Percentiles rank a stretch among this genome's conserved stretches.
Conservation (phyloP, 768 basidiomycete species). For the Russula sp. region DNA sequence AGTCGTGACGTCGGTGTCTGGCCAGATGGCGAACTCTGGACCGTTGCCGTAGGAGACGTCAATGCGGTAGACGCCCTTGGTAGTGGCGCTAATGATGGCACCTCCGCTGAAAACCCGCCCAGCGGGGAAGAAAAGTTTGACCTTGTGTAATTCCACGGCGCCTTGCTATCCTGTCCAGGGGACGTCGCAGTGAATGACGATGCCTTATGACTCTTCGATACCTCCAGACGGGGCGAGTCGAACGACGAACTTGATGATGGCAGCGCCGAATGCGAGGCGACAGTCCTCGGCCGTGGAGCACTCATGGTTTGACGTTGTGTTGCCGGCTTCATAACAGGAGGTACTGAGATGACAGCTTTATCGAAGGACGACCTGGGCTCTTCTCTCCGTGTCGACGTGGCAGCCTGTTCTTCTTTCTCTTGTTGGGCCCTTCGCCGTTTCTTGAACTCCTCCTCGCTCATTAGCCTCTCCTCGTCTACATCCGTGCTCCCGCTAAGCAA, state of each 20-base stretch:
- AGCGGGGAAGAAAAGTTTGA: conserved; percentile 44
- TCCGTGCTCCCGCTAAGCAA: conserved; percentile 51
- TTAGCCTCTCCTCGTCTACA: conserved; percentile 65
- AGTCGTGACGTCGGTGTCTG: conserved; percentile 30
- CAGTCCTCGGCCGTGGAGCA: conserved; percentile 26
- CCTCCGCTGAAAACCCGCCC: conserved; percentile 35
- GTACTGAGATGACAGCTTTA: conserved; percentile 25
- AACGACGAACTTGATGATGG: conserved; percentile 26
- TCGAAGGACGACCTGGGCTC: conserved; percentile 12
- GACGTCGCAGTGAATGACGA: conserved; percentile 24
- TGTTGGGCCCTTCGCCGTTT: conserved; percentile 37
- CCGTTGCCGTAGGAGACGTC: conserved; percentile 18
- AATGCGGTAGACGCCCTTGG: conserved; percentile 44
- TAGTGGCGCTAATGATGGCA: conserved; percentile 51
- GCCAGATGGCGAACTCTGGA: conserved; percentile 25
- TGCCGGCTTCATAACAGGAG: conserved; percentile 28
- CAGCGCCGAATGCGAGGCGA: conserved; percentile 23
- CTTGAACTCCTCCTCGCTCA: conserved; percentile 52
- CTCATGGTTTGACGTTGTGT: conserved; percentile 19
- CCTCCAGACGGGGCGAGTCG: conserved; percentile 25
- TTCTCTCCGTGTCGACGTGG: conserved; percentile 11
- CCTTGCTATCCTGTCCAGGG: conserved; percentile 32
- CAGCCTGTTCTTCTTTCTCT: conserved; percentile 25
- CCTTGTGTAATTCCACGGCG: conserved; percentile 58
- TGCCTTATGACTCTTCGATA: conserved; percentile 22